Conservation (phyloP, 2,329 filamentous ascomycete species). For the Ceratocystis cubensis region DNA sequence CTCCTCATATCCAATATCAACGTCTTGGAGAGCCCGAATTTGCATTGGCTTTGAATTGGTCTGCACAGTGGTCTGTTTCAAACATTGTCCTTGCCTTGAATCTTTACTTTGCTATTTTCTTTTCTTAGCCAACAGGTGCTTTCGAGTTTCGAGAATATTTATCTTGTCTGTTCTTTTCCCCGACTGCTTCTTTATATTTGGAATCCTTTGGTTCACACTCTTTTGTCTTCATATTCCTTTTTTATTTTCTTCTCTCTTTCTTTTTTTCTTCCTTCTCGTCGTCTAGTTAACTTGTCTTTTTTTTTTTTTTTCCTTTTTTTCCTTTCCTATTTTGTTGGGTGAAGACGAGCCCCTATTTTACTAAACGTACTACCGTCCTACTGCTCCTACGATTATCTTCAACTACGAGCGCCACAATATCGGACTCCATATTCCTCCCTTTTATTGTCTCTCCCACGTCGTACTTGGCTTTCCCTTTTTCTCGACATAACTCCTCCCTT, state of each 20-base stretch:
- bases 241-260: neutral
- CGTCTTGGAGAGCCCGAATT: neutral
- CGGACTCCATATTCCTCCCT: slow-evolving; percentile 8
- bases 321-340: neutral
- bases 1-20: neutral
- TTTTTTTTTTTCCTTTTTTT: neutral
- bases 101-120: neutral
- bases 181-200: neutral
- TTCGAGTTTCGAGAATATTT: slow-evolving; percentile 13
- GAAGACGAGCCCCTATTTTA: slow-evolving; percentile 6
- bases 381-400: slow-evolving; percentile 1
- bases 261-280: neutral
- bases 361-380: neutral
- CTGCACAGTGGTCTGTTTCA: neutral
- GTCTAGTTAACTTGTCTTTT: slow-evolving; percentile 12
- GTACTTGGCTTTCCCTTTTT: neutral
- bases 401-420: neutral
- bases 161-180: slow-evolving; percentile 8
- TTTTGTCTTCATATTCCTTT: neutral
- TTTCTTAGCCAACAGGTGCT: slow-evolving; percentile 1
- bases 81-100: neutral
- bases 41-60: neutral
- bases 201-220: neutral
- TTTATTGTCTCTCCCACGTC: neutral
- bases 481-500: neutral